These are phyloP conservation scores for Ophiostoma quercus DNA, from an alignment of 2,329 filamentous ascomycete genomes.

Conservation along the genomic window DNA sequence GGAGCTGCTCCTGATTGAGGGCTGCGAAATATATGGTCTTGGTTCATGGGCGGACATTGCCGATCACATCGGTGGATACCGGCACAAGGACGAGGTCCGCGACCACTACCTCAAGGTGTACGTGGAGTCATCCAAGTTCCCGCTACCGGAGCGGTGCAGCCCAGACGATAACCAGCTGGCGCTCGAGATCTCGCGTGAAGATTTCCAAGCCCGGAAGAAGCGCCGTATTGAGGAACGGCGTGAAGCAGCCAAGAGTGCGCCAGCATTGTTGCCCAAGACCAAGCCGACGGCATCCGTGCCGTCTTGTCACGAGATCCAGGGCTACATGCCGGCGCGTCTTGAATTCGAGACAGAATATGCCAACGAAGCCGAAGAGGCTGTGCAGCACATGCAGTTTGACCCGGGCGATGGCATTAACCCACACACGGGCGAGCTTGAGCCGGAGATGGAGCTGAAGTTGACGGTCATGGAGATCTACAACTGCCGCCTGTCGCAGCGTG, in stretches of 20 bases:
- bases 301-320: slow-evolving; percentile 94
- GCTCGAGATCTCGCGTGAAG: slow-evolving; percentile 76
- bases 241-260: slow-evolving; percentile 76
- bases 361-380: slow-evolving; percentile 96
- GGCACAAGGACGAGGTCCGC: slow-evolving; percentile 89
- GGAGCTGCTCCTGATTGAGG: slow-evolving; percentile 86
- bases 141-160: slow-evolving; percentile 78
- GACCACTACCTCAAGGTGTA: slow-evolving; percentile 91
- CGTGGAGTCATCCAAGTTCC: slow-evolving; percentile 76
- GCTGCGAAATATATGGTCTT: slow-evolving; percentile 90
- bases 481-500: slow-evolving; percentile 78
- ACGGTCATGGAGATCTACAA: slow-evolving; percentile 99
- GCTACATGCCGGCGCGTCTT: slow-evolving; percentile 94
- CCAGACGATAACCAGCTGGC: slow-evolving; percentile 74
- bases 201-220: slow-evolving; percentile 92
- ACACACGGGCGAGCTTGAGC: slow-evolving; percentile 76
- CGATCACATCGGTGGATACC: slow-evolving; percentile 93
- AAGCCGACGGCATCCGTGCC: slow-evolving; percentile 95
- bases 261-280: slow-evolving; percentile 80
- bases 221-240: slow-evolving; percentile 86
- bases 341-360: slow-evolving; percentile 98
- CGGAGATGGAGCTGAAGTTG: slow-evolving; percentile 95
- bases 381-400: slow-evolving; percentile 97
- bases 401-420: slow-evolving; percentile 90
- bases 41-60: slow-evolving; percentile 98